Evolutionary conservation across 139 green algal genomes (phyloP).

Genomic region (Coelastrella sp.): DNA sequence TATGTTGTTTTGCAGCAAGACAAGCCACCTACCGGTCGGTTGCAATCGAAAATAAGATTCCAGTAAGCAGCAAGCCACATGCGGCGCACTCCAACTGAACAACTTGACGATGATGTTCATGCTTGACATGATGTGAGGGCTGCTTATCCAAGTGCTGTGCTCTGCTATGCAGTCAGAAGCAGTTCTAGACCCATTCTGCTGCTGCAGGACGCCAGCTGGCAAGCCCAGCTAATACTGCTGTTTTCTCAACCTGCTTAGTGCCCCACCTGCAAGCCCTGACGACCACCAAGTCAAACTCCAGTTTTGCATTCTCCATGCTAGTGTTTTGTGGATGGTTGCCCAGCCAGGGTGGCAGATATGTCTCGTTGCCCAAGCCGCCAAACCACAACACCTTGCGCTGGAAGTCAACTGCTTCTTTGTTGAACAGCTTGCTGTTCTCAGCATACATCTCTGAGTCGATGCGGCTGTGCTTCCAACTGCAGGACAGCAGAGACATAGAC

Average conservation of each 20-base stretch:
- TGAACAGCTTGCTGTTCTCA: constrained; percentile 72
- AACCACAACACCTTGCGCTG: constrained; percentile 84
- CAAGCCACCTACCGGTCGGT: too few relatives aligned
- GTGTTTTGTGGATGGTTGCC: constrained; percentile 36
- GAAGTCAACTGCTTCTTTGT: constrained; percentile 85
- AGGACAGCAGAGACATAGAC: neutral
- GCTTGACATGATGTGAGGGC: too few relatives aligned
- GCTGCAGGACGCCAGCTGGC: neutral
- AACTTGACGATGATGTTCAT: too few relatives aligned
- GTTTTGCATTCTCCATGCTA: constrained; percentile 83
- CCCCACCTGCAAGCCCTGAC: constrained; percentile 26
- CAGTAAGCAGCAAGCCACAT: too few relatives aligned
- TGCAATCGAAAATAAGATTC: too few relatives aligned
- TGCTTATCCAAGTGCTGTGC: too few relatives aligned
- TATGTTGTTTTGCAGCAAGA: too few relatives aligned
- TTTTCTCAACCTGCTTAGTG: neutral
- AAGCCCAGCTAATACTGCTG: neutral
- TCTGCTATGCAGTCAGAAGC: constrained; percentile 26
- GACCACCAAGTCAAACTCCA: constrained; percentile 90
- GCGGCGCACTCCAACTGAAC: too few relatives aligned
- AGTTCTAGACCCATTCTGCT: neutral
- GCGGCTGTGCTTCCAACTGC: constrained; percentile 44
- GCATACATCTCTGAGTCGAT: constrained; percentile 25
- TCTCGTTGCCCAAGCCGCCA: constrained; percentile 66
- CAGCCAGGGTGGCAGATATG: constrained; percentile 88